Percentiles rank a stretch among this genome's conserved stretches.
These are phyloP conservation scores for Lactarius sp. DNA, from an alignment of 768 basidiomycete species.

Conservation along the genomic window DNA sequence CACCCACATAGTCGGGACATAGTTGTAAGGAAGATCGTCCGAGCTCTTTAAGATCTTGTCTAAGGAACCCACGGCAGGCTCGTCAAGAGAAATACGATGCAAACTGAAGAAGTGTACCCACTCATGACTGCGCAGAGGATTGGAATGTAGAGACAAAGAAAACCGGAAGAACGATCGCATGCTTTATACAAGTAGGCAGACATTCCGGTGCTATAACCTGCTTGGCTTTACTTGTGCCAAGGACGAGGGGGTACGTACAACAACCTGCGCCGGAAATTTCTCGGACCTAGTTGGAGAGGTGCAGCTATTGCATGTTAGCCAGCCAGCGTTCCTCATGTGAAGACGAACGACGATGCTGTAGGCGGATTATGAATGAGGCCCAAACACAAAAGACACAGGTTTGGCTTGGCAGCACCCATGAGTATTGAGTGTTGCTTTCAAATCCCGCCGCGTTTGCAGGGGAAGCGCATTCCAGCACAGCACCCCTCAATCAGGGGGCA, in stretches of 20 bases:
- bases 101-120: background rate
- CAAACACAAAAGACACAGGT: too few species aligned
- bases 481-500: background rate
- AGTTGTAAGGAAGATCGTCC: background rate
- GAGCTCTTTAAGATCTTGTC: background rate
- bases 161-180: background rate
- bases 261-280: too few species aligned
- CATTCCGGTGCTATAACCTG: background rate
- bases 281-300: background rate
- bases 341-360: background rate
- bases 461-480: background rate
- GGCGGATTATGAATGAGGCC: too few species aligned
- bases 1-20: slow-evolving; percentile 18
- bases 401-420: too few species aligned
- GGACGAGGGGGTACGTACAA: background rate
- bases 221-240: background rate
- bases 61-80: background rate
- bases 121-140: background rate
- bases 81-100: background rate
- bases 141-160: background rate
- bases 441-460: too few species aligned
- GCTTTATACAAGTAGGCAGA: background rate
- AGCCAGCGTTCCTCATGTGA: background rate
- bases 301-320: background rate
- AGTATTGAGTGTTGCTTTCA: too few species aligned